phyloP scores from a whole-genome alignment of 179 eudicot species.

The Silene coronaria region DNA sequence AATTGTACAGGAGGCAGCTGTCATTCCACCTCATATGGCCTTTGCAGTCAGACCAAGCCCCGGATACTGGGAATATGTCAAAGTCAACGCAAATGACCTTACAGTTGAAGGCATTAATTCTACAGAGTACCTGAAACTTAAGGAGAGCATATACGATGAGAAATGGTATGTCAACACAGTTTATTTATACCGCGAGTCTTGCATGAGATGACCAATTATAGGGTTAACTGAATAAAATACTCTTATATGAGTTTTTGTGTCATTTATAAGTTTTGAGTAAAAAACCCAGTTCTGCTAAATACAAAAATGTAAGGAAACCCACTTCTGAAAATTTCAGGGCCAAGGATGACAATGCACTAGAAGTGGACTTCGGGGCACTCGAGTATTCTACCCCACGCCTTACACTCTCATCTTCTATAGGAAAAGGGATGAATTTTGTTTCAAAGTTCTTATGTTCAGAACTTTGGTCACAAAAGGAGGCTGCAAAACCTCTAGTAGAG shows the following conservation, averaged over 20 bases:
- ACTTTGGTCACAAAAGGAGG: constrained; percentile 50
- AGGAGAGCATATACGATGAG: constrained; percentile 66
- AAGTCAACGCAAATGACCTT: constrained; percentile 63
- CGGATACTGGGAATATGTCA: constrained; percentile 70
- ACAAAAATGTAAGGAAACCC: background rate
- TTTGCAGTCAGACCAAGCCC: constrained; percentile 78
- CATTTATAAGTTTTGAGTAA: background rate
- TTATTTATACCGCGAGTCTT: no score
- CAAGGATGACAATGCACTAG: constrained; percentile 69
- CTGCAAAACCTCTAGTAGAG: constrained; percentile 65
- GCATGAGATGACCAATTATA: no score
- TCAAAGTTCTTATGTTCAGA: constrained; percentile 61
- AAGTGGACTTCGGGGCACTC: constrained; percentile 84
- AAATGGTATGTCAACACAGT: constrained; percentile 39
- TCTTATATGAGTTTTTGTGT: no score
- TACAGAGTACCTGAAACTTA: constrained; percentile 63
- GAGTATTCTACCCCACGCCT: constrained; percentile 53
- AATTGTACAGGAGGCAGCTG: constrained; percentile 77
- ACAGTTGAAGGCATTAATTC: constrained; percentile 55
- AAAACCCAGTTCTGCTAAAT: background rate
- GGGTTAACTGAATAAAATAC: no score
- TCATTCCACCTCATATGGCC: constrained; percentile 73
- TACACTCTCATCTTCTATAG: constrained; percentile 69
- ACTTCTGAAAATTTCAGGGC: constrained; percentile 48
- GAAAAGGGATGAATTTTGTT: constrained; percentile 61